Base-by-base conservation (phyloP, 2,329 filamentous ascomycete species). In the Apiospora hydei region DNA sequence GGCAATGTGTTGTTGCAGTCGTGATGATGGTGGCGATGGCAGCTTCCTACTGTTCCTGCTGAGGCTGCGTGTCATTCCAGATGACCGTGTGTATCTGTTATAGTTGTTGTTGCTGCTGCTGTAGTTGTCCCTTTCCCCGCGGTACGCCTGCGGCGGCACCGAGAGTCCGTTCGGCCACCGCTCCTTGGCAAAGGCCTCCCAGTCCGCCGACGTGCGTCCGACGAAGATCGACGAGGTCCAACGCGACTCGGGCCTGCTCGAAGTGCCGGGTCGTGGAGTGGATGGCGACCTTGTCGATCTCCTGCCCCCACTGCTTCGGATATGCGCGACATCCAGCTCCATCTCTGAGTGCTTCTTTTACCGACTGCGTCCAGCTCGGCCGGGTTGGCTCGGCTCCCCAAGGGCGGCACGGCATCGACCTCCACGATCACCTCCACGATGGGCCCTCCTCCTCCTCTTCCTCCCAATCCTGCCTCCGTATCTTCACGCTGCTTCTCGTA, bases 301-400 rank as follows among this genome's bases (percentile, higher is more conserved):
- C 16, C 57, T 38, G 34, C 57, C 57, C 69, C 44, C 26, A 70
- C 47, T 21, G 24, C 34, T 24, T 30, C 57, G 3, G 72, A 73
- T 21, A 69, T 49, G 38, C 68, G 67, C 8, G 72, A 71, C 68
- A 73, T 57, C 72, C 72, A 73, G 68, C 70, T 73, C 67, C 53
- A 70, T 5, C 68, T 38, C 57, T n/a, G 30, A 3, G 8, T 64
- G 30, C 41, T 64, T 14, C 57, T 38, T 18, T 4, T 18, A 34
- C 16, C 68, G 8, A 43, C 34, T 8, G 47, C 61, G 7, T 71
- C 67, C 30, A 73, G 30, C 53, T 73, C 72, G 49, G 71, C 71
- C n/a, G 71, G 71, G 44, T 71, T 71, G 7, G 44, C 70, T 53
- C 53, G 49, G n/a, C 30, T 64, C 30, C 47, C 46, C 46, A 57